These are phyloP conservation scores for Exophiala sp. DNA, from an alignment of 2,329 filamentous ascomycete species.

Conservation along the genomic window DNA sequence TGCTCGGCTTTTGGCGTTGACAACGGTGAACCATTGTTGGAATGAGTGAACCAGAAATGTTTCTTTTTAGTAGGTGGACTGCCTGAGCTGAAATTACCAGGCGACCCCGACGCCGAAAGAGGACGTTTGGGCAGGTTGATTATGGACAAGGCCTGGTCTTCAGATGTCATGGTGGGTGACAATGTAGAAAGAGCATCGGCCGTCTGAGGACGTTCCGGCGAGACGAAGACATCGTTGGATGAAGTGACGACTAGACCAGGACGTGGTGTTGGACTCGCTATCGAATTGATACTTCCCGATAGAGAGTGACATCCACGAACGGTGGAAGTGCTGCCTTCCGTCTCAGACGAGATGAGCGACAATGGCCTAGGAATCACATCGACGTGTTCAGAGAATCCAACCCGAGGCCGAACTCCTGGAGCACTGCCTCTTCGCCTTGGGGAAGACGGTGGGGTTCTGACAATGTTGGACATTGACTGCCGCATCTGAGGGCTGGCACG, in stretches of 20 bases:
- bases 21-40: conserved; percentile 33
- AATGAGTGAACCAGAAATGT: conserved; percentile 31
- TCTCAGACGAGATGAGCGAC: conserved; percentile 80
- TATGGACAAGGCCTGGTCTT: conserved; percentile 24
- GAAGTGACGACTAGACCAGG: conserved; percentile 30
- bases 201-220: conserved; percentile 41
- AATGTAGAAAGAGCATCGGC: conserved; percentile 36
- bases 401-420: conserved; percentile 52
- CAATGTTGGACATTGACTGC: conserved; percentile 24
- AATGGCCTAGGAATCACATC: conserved; percentile 80
- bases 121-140: conserved; percentile 37
- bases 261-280: conserved; percentile 55
- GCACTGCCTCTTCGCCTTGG: conserved; percentile 33
- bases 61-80: conserved; percentile 30
- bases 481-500: conserved; percentile 25
- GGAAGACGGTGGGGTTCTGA: conserved; percentile 23
- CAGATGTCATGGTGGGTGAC: conserved; percentile 28
- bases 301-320: conserved; percentile 67
- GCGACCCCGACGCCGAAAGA: conserved; percentile 37
- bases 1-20: conserved; percentile 31
- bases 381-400: conserved; percentile 79
- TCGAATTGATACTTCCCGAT: conserved; percentile 75
- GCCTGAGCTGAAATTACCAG: conserved; percentile 21
- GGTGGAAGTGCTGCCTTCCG: conserved; percentile 69
- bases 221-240: conserved; percentile 20